Conservation (phyloP, 1,284 basidiomycete species). For the Retiboletus flavoniger region DNA sequence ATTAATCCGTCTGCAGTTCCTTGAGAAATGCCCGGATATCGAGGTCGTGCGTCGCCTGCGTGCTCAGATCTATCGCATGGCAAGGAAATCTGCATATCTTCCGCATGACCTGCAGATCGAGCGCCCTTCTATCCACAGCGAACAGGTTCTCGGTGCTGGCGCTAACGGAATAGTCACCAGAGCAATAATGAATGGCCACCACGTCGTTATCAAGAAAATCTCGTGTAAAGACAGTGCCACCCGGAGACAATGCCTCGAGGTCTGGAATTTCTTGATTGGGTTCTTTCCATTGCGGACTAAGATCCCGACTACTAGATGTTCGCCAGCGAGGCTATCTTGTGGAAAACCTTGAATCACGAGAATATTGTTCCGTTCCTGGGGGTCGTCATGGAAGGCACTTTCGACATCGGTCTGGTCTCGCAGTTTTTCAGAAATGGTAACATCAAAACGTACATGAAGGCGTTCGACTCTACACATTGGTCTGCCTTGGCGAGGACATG, state of each 20-base stretch:
- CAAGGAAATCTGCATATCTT: slow-evolving; percentile 31
- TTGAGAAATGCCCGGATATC: slow-evolving; percentile 1
- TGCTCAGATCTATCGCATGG: slow-evolving; percentile 28
- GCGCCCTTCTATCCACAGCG: neutral
- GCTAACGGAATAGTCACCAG: slow-evolving; percentile 5
- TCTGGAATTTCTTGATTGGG: slow-evolving; percentile 2
- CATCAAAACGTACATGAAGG: slow-evolving; percentile 28
- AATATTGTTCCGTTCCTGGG: slow-evolving; percentile 33
- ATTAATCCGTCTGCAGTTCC: slow-evolving; percentile 13
- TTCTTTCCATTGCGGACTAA: slow-evolving; percentile 2
- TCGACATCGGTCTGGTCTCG: slow-evolving; percentile 36
- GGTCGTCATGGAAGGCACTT: slow-evolving; percentile 14
- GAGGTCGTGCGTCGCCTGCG: slow-evolving; percentile 16
- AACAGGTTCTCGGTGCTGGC: slow-evolving; percentile 6
- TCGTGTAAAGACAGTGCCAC: neutral
- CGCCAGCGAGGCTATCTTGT: slow-evolving; percentile 32
- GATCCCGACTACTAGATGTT: slow-evolving; percentile 20
- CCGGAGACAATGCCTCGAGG: slow-evolving; percentile 15
- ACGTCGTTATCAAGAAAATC: slow-evolving; percentile 25
- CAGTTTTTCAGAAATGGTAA: slow-evolving; percentile 39
- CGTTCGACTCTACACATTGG: slow-evolving; percentile 19
- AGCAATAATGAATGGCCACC: slow-evolving; percentile 5
- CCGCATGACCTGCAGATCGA: slow-evolving; percentile 20
- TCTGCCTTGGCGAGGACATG: slow-evolving; percentile 23
- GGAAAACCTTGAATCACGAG: slow-evolving; percentile 26